Evolutionary conservation across 208 protist genomes (phyloP).

Genomic region (Leishmania gerbilli): DNA sequence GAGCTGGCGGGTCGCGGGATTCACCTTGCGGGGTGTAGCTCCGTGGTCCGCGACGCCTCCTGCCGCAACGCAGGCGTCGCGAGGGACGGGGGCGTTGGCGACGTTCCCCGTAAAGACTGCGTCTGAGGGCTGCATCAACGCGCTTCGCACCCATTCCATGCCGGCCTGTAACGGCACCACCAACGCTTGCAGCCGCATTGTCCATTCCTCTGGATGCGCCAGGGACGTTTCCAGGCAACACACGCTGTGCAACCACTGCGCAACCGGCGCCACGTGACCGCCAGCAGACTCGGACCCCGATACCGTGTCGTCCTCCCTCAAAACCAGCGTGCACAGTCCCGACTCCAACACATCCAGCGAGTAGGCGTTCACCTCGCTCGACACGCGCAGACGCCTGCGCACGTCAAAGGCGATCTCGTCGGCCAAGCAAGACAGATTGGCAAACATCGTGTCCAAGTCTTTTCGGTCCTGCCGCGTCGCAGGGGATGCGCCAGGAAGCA

Average conservation of each 20-base stretch:
- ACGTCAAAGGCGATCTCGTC: conserved; percentile 52
- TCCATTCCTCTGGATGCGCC: conserved; percentile 10
- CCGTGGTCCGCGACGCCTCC: neutral
- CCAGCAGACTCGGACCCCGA: neutral
- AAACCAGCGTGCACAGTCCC: conserved; percentile 69
- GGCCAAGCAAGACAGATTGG: conserved; percentile 40
- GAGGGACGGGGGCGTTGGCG: neutral
- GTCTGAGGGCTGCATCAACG: neutral
- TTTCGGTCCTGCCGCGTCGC: conserved; percentile 43
- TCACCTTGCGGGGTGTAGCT: neutral
- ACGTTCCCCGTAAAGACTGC: neutral
- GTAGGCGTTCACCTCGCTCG: conserved; percentile 64
- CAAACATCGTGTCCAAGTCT: conserved; percentile 52
- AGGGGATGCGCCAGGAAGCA: conserved; percentile 28
- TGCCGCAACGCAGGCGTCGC: neutral
- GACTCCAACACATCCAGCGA: conserved; percentile 53
- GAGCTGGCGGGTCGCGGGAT: neutral
- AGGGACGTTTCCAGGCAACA: conserved; percentile 49
- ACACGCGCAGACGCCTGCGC: conserved; percentile 57
- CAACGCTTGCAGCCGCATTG: conserved; percentile 21
- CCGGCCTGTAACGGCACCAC: conserved; percentile 20
- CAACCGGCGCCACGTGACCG: neutral
- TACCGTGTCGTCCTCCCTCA: conserved; percentile 17
- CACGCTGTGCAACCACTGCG: conserved; percentile 71
- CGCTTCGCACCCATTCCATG: conserved; percentile 22